Conservation (phyloP, 208 protist genomes). For the Histomonas meleagridis region DNA sequence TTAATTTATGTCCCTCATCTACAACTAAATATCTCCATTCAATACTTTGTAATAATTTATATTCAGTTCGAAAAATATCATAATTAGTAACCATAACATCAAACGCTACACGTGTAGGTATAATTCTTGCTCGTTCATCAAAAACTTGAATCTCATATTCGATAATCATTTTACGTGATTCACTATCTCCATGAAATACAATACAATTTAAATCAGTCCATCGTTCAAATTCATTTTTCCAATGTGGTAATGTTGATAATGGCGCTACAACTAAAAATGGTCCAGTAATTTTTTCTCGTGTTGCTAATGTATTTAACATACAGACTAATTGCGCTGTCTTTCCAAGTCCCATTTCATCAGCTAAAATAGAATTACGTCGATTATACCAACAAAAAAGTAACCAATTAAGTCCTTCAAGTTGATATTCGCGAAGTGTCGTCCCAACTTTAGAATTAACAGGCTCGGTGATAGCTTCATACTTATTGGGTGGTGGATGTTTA, state of each 20-base stretch:
- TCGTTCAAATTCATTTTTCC: constrained; percentile 41
- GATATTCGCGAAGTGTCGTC: constrained; percentile 45
- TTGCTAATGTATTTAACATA: neutral
- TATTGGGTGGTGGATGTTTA: neutral
- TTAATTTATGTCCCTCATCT: constrained; percentile 51
- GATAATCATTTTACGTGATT: neutral
- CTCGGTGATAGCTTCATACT: neutral
- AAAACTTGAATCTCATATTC: neutral
- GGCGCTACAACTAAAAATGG: constrained; percentile 51
- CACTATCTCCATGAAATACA: constrained; percentile 35
- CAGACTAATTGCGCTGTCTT: constrained; percentile 47
- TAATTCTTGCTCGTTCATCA: neutral
- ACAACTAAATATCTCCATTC: constrained; percentile 46
- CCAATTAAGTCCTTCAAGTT: neutral
- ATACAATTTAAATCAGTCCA: constrained; percentile 39
- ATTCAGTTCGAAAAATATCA: constrained; percentile 43
- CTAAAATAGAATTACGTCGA: constrained; percentile 8
- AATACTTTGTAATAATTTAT: constrained; percentile 39
- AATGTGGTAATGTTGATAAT: constrained; percentile 53
- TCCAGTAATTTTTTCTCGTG: constrained; percentile 31
- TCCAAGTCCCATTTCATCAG: constrained; percentile 49
- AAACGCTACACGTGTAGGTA: neutral
- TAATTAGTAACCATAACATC: constrained; percentile 38
- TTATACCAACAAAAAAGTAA: neutral
- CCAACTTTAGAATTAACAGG: constrained; percentile 34